A percentile compares a stretch with the other conserved stretches of the same genome.
Conservation (phyloP, 108 stramenopile species). For the Fragilariopsis cylindrus region DNA sequence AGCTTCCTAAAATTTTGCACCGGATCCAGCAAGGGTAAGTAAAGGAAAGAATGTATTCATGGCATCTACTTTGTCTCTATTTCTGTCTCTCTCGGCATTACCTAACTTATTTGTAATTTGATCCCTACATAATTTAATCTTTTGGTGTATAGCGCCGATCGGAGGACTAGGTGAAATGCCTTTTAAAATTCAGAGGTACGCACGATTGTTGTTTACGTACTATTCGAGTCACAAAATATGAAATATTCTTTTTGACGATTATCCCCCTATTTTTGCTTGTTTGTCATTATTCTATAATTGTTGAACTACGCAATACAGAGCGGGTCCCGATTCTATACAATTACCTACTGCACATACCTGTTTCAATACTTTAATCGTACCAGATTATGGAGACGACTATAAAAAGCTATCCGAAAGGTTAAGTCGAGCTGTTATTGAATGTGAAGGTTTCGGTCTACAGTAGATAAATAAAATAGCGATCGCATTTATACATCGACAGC, state of each 20-base stretch:
- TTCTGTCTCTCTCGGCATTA: not conserved
- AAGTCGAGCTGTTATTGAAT: conserved; percentile 72
- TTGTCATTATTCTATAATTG: not conserved
- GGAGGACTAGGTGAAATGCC: conserved; percentile 86
- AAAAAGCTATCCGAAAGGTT: conserved; percentile 55
- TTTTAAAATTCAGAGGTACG: conserved; percentile 81
- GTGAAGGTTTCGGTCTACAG: conserved; percentile 79
- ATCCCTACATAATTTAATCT: not conserved
- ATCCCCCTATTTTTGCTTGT: too few species aligned
- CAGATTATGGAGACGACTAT: conserved; percentile 70
- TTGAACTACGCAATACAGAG: conserved; percentile 26
- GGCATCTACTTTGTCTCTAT: not conserved
- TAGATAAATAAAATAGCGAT: conserved; percentile 17
- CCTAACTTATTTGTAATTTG: not conserved
- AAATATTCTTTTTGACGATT: too few species aligned
- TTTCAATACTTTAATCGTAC: conserved; percentile 79
- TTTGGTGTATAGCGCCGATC: conserved; percentile 62
- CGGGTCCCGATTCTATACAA: conserved; percentile 84
- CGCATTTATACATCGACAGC: too few species aligned
- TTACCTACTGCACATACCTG: conserved; percentile 93
- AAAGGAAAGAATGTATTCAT: not conserved
- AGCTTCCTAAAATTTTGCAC: conserved; percentile 90
- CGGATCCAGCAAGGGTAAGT: conserved; percentile 56
- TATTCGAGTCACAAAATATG: too few species aligned
- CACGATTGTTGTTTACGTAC: too few species aligned